Percentiles rank a stretch among this genome's conserved stretches.
phyloP scores from a whole-genome alignment of 371 early-diverging fungal genomes.

The Capniomyces stellatus region DNA sequence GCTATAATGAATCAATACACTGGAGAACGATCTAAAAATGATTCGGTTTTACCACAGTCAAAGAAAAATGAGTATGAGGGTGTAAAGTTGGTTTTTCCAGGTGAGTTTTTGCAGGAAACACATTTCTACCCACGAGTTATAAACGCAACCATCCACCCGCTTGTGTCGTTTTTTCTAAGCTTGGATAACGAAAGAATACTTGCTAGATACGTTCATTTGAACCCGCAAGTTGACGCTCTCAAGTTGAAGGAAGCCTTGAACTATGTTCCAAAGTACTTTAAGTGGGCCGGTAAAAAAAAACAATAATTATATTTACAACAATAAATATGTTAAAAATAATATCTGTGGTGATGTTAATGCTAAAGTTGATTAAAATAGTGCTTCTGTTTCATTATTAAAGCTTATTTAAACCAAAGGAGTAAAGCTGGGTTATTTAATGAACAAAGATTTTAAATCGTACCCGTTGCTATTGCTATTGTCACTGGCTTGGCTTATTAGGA shows the following conservation, averaged over 20 bases:
- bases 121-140: constrained; percentile 87
- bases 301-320: constrained; percentile 12
- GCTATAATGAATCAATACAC: no score
- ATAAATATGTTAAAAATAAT: not conserved
- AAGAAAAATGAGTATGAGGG: no score
- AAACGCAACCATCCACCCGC: constrained; percentile 80
- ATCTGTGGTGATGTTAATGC: not conserved
- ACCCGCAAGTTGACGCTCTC: constrained; percentile 58
- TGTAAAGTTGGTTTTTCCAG: constrained; percentile 28
- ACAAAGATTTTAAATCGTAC: no score
- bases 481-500: no score
- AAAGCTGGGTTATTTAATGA: no score
- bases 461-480: no score
- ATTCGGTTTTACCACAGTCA: no score
- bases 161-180: constrained; percentile 70
- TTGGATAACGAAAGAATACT: constrained; percentile 82
- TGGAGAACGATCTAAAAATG: no score
- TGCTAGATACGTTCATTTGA: constrained; percentile 74
- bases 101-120: constrained; percentile 70
- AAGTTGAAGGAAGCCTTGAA: constrained; percentile 40
- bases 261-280: constrained; percentile 66
- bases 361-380: no score
- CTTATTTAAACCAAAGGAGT: no score
- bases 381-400: no score
- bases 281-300: constrained; percentile 57